Conservation (phyloP, 345 rosid species). For the Anastatica hierochuntica region DNA sequence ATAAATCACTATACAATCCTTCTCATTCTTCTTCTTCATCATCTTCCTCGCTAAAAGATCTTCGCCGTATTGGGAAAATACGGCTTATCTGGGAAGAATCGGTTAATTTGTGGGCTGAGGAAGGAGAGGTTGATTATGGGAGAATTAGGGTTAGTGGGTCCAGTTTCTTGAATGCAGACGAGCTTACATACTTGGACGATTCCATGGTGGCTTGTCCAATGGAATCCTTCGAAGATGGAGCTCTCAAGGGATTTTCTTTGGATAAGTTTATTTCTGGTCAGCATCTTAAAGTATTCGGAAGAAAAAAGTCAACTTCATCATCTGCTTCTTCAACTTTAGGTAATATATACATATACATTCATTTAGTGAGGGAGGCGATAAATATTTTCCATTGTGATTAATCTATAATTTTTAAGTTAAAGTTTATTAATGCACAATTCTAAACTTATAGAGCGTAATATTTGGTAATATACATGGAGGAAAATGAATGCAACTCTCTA, state of each 20-base stretch:
- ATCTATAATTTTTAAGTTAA: neutral
- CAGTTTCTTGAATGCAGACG: constrained; percentile 82
- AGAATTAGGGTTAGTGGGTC: constrained; percentile 68
- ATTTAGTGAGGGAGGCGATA: no score
- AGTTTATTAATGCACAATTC: neutral
- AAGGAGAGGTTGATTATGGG: constrained; percentile 72
- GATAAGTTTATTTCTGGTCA: constrained; percentile 79
- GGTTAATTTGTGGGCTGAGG: constrained; percentile 92
- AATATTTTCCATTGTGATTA: neutral
- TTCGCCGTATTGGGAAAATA: constrained; percentile 82
- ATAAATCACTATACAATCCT: constrained; percentile 11
- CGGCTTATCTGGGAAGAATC: constrained; percentile 98
- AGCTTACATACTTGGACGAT: constrained; percentile 75
- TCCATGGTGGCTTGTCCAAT: constrained; percentile 73
- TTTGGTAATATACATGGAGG: no score
- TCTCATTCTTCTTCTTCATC: constrained; percentile 26
- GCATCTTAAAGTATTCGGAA: constrained; percentile 84
- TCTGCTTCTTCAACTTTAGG: constrained; percentile 40
- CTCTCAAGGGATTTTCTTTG: constrained; percentile 72
- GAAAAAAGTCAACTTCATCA: constrained; percentile 48
- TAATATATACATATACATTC: constrained; percentile 27
- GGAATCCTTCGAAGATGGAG: constrained; percentile 82
- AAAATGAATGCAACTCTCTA: neutral
- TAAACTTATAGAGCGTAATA: no score
- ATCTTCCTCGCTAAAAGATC: constrained; percentile 41